A percentile compares a stretch with the other conserved stretches of the same genome.
Evolutionary conservation across 441 rosid genomes (phyloP).

Genomic region (Theobroma grandiflorum): DNA sequence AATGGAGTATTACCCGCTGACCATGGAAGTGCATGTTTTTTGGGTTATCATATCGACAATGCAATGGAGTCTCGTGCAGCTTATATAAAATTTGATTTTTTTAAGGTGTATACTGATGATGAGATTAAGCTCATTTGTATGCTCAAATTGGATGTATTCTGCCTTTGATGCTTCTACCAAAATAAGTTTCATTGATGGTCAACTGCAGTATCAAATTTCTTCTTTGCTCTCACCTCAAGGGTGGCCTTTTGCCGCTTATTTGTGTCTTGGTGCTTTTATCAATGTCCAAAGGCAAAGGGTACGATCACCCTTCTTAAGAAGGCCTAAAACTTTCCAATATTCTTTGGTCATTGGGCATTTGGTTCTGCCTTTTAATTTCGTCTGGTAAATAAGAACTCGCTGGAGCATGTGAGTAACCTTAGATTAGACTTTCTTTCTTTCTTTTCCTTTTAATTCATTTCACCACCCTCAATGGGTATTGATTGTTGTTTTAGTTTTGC

Average conservation of each 20-base stretch:
- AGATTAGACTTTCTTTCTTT: background rate
- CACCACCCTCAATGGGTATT: background rate
- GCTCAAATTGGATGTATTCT: slow-evolving; percentile 30
- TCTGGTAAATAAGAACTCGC: background rate
- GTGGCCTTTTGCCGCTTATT: slow-evolving; percentile 26
- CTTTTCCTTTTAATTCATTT: background rate
- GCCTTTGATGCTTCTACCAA: slow-evolving; percentile 32
- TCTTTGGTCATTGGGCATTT: background rate
- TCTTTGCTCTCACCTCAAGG: background rate
- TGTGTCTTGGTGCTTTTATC: slow-evolving; percentile 16
- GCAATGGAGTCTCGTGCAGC: slow-evolving; percentile 29
- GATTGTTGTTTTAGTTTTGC: slow-evolving; percentile 6
- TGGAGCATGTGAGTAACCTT: background rate
- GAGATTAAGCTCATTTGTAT: slow-evolving; percentile 20
- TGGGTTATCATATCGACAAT: slow-evolving; percentile 29
- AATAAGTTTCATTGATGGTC: slow-evolving; percentile 34
- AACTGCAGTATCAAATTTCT: slow-evolving; percentile 24
- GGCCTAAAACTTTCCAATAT: background rate
- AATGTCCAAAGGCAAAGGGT: slow-evolving; percentile 24
- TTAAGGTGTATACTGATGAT: slow-evolving; percentile 18
- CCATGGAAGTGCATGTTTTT: slow-evolving; percentile 44
- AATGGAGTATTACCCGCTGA: slow-evolving; percentile 47
- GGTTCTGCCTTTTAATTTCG: background rate
- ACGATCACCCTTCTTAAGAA: background rate
- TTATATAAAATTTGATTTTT: slow-evolving; percentile 30